Conservation (phyloP, 108 stramenopile genomes). For the Ochromonas danica region DNA sequence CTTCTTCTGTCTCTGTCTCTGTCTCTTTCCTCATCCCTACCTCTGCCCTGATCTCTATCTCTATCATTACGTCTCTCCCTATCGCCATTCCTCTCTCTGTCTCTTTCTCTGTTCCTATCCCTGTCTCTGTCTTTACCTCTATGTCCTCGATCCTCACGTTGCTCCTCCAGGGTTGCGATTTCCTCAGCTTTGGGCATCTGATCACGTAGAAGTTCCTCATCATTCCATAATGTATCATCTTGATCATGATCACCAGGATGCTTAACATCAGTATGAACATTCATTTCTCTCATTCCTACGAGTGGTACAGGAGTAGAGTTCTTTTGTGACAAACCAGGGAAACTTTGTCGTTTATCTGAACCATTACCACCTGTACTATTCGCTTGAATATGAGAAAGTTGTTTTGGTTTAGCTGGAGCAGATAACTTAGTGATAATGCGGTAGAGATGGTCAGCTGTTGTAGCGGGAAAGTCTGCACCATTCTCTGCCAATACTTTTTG, state of each 20-base stretch:
- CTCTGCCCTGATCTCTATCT: neutral
- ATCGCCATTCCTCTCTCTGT: constrained; percentile 5
- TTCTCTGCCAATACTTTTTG: constrained; percentile 48
- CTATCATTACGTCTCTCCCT: neutral
- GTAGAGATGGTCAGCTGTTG: constrained; percentile 42
- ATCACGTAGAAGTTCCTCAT: too few species aligned
- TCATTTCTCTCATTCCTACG: neutral
- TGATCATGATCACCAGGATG: neutral
- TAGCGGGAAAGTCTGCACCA: constrained; percentile 55
- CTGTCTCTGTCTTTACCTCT: constrained; percentile 3
- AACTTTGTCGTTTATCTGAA: neutral
- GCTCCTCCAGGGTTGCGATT: constrained; percentile 10
- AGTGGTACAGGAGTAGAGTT: constrained; percentile 60
- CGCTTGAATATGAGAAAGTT: neutral
- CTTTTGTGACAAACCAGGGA: constrained; percentile 72
- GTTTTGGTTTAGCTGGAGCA: neutral
- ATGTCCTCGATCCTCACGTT: neutral
- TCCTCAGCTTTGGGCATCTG: neutral
- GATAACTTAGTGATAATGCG: constrained; percentile 38
- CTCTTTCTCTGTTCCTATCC: neutral
- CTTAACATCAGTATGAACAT: neutral
- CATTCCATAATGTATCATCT: neutral
- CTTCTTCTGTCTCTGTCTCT: neutral
- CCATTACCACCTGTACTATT: too few species aligned
- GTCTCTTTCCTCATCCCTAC: neutral